These are phyloP conservation scores for Phaeosphaeria sp. DNA, from an alignment of 2,329 filamentous ascomycete genomes.

Conservation along the genomic window DNA sequence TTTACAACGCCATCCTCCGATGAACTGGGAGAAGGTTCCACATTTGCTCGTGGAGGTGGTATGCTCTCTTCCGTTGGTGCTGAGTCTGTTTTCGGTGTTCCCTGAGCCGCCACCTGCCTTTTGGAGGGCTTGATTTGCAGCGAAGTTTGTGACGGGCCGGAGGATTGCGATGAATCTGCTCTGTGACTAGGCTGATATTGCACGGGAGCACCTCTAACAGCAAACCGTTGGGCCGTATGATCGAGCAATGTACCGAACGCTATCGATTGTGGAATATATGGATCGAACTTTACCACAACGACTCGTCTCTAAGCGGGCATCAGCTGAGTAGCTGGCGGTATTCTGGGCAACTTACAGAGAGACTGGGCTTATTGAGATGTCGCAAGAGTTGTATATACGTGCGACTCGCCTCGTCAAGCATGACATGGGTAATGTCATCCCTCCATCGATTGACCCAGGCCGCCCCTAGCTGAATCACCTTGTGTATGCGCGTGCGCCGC, in stretches of 20 bases:
- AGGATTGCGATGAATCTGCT: conserved; percentile 6
- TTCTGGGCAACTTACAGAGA: conserved; percentile 55
- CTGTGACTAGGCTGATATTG: conserved; percentile 3
- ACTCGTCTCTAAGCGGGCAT: conserved; percentile 44
- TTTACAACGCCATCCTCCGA: conserved; percentile 29
- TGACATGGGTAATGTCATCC: conserved; percentile 72
- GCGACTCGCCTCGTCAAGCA: conserved; percentile 73
- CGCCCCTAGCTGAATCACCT: conserved; percentile 70
- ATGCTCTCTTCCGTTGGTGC: conserved; percentile 43
- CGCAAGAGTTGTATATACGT: conserved; percentile 68
- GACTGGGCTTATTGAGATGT: conserved; percentile 56
- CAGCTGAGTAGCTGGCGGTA: neutral
- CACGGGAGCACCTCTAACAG: conserved; percentile 58
- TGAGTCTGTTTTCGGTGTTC: conserved; percentile 46
- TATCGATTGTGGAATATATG: conserved; percentile 54
- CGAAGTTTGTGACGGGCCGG: conserved; percentile 43
- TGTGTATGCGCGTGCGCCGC: conserved; percentile 74
- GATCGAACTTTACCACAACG: conserved; percentile 57
- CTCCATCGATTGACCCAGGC: conserved; percentile 68
- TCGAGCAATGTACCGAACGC: conserved; percentile 53
- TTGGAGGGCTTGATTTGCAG: conserved; percentile 59
- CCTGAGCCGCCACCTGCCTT: conserved; percentile 48
- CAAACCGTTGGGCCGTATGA: conserved; percentile 65
- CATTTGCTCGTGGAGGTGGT: conserved; percentile 10
- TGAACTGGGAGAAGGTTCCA: conserved; percentile 4